These are phyloP conservation scores for Capniomyces stellatus DNA, from an alignment of 371 early-diverging fungal genomes.

Conservation along the genomic window DNA sequence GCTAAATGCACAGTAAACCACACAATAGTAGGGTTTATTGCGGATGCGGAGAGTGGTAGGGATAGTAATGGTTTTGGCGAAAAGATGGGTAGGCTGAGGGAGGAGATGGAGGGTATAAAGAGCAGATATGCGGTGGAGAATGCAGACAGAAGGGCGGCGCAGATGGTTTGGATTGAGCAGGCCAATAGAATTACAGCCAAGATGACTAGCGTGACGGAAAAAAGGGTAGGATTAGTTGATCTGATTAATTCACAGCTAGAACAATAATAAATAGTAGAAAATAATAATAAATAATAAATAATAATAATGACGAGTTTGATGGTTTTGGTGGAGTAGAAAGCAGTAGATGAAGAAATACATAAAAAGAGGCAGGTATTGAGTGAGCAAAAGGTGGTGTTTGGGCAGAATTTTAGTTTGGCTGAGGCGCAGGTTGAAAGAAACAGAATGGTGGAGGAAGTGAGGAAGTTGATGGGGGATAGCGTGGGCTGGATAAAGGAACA, in stretches of 20 bases:
- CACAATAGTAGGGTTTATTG: background rate
- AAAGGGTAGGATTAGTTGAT: too few relatives aligned
- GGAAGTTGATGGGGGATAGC: conserved; percentile 10
- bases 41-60: background rate
- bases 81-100: too few relatives aligned
- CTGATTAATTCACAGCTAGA: too few relatives aligned
- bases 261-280: too few relatives aligned
- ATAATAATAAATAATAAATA: too few relatives aligned
- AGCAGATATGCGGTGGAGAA: too few relatives aligned
- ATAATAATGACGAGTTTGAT: too few relatives aligned
- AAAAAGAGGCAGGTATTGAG: background rate
- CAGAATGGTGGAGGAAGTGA: conserved; percentile 5
- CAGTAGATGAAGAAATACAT: background rate
- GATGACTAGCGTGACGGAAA: background rate
- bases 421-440: conserved; percentile 7
- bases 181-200: background rate
- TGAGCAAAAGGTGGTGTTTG: conserved; percentile 7
- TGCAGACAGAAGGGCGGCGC: too few relatives aligned
- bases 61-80: too few relatives aligned
- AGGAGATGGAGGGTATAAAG: too few relatives aligned
- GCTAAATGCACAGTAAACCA: too few relatives aligned
- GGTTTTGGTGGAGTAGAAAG: background rate
- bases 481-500: conserved; percentile 14
- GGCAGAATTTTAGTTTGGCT: conserved; percentile 2
- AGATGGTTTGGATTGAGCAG: too few relatives aligned